Percentiles rank a stretch among this genome's conserved stretches.
Evolutionary conservation across 495 filamentous ascomycete species (phyloP).

Genomic region (Xylaria castorea): DNA sequence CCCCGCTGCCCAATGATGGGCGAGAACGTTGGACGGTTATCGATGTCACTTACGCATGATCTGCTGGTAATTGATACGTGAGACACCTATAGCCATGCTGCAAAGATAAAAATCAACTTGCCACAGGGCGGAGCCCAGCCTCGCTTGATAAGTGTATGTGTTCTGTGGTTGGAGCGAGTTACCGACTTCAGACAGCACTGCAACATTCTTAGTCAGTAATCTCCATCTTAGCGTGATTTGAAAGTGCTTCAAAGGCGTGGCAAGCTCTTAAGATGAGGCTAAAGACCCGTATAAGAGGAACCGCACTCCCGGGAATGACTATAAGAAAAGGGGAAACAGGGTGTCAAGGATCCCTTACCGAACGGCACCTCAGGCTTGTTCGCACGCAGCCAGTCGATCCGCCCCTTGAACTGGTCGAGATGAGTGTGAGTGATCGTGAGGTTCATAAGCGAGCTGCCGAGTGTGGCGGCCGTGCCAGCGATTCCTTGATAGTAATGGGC

Average conservation of each 20-base stretch:
- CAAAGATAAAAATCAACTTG: slow-evolving; percentile 42
- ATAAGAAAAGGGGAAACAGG: neutral
- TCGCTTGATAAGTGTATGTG: slow-evolving; percentile 31
- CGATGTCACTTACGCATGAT: slow-evolving; percentile 37
- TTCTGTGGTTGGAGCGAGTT: slow-evolving; percentile 38
- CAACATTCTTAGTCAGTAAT: neutral
- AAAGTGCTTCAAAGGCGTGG: neutral
- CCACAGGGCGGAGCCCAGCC: slow-evolving; percentile 41
- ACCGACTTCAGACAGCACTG: slow-evolving; percentile 40
- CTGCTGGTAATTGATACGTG: slow-evolving; percentile 43
- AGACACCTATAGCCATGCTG: slow-evolving; percentile 35
- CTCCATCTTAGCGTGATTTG: neutral
- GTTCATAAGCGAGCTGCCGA: slow-evolving; percentile 36
- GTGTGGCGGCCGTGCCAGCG: slow-evolving; percentile 34
- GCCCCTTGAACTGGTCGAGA: slow-evolving; percentile 34
- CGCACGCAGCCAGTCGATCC: slow-evolving; percentile 34
- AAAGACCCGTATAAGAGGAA: neutral
- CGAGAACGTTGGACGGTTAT: neutral
- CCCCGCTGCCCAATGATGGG: neutral
- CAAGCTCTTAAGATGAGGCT: neutral
- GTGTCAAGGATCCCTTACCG: neutral
- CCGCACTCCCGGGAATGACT: neutral
- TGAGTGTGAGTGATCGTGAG: slow-evolving; percentile 31
- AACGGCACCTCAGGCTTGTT: slow-evolving; percentile 35
- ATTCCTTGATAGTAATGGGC: slow-evolving; percentile 40